phyloP scores from a whole-genome alignment of 495 filamentous ascomycete species.

The Astrocystis sublimbata region DNA sequence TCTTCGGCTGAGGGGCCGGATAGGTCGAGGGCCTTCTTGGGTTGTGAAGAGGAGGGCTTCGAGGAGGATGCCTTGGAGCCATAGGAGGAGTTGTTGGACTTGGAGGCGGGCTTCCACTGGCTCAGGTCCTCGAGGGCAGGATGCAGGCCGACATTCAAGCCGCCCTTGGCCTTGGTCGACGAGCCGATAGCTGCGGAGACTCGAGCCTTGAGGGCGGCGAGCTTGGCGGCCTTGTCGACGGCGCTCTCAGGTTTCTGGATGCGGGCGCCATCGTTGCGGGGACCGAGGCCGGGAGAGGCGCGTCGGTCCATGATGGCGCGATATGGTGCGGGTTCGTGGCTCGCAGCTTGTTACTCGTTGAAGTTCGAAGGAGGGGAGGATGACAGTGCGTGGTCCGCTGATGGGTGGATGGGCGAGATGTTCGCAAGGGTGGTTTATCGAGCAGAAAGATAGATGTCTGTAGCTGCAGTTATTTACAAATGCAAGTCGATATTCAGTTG shows the following conservation, averaged over 20 bases:
- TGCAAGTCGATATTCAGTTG: too few species aligned
- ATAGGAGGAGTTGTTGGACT: conserved; percentile 28
- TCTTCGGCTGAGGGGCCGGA: conserved; percentile 65
- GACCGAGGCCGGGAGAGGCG: conserved; percentile 49
- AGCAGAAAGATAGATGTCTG: too few species aligned
- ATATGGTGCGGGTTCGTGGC: too few species aligned
- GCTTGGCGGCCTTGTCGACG: conserved; percentile 49
- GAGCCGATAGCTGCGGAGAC: conserved; percentile 76
- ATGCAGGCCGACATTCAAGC: conserved; percentile 86
- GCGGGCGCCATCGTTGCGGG: conserved; percentile 51
- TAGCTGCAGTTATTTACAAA: too few species aligned
- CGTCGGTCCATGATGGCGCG: conserved; percentile 48
- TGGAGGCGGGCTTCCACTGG: conserved; percentile 57
- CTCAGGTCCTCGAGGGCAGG: conserved; percentile 78
- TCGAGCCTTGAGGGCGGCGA: conserved; percentile 78
- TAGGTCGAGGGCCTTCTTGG: conserved; percentile 55
- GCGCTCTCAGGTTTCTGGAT: conserved; percentile 54
- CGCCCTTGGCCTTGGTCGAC: conserved; percentile 63
- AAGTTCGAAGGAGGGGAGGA: too few species aligned
- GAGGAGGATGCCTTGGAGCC: conserved; percentile 31
- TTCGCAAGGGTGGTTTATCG: too few species aligned
- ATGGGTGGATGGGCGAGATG: too few species aligned
- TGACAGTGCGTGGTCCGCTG: too few species aligned
- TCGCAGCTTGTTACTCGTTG: too few species aligned
- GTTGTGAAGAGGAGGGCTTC: conserved; percentile 3